Base-by-base conservation (phyloP, 2,329 filamentous ascomycete species). In the Fusarium sp. region DNA sequence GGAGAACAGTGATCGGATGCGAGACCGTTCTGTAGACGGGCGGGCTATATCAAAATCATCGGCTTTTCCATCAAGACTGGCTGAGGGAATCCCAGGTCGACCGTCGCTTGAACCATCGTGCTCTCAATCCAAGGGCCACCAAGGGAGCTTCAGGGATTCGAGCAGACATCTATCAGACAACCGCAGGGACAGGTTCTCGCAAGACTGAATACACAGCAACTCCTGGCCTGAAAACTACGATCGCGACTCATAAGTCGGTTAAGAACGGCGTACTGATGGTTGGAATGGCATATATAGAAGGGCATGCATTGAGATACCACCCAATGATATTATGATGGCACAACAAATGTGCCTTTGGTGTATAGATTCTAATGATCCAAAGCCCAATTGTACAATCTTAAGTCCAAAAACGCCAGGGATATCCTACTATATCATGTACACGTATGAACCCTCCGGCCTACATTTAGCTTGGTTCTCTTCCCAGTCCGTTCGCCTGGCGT, bases 401-500 rank as follows among this genome's bases (percentile, higher is more conserved):
- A 56, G 39, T 48, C 58, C 48, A 67, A 56, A 65, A 74, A 73
- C 68, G 70, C 68, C 70, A 68, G 47, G 58, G 42, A 70, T 69
- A 69, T 74, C 57, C 63, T 74, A 50, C 58, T 68, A 41, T 38
- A 62, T 69, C 68, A 63, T 67, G 39, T 69, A 72, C 55, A 65
- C 57, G 56, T 71, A 48, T 74, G 39, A 69, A 38, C 55, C 59
- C 56, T 50, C 41, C 33, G 30, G n/a, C 54, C 55, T 50, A 53
- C 31, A 66, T 42, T 28, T 56, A 53, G n/a, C 54, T 44, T 61
- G 42, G 74, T 81, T 55, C 41, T 64, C 44, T 75, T 81, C 54
- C 83, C 81, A 69, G 77, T 45, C 48, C 54, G 47, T 64, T 50
- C 48, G 35, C 11, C 39, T 60, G 31, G 69, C 65, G 48, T 66